phyloP scores from a whole-genome alignment of 2,329 filamentous ascomycete genomes.

The Escovopsis sp. region DNA sequence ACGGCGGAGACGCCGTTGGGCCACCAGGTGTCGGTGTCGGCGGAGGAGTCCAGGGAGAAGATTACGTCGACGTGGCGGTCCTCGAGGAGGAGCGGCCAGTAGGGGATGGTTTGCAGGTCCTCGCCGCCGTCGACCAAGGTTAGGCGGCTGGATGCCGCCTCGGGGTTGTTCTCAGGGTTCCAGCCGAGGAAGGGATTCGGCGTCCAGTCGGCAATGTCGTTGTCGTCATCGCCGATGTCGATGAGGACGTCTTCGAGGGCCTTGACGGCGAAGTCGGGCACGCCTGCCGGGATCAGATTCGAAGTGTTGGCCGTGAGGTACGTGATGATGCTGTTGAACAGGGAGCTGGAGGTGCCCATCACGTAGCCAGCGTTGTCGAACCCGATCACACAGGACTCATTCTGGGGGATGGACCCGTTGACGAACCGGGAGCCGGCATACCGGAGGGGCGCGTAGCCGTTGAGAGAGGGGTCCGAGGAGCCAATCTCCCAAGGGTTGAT shows the following conservation, averaged over 20 bases:
- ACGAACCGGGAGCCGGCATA: constrained; percentile 46
- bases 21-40: constrained; percentile 42
- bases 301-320: constrained; percentile 40
- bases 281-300: constrained; percentile 34
- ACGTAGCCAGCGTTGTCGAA: constrained; percentile 70
- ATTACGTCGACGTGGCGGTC: constrained; percentile 43
- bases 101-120: constrained; percentile 65
- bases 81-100: constrained; percentile 44
- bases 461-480: constrained; percentile 42
- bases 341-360: constrained; percentile 66
- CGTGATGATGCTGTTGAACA: constrained; percentile 62
- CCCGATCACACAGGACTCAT: constrained; percentile 37
- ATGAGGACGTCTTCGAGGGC: constrained; percentile 34
- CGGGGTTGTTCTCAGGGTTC: constrained; percentile 28
- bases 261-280: constrained; percentile 26
- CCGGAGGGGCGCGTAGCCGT: constrained; percentile 41
- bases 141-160: constrained; percentile 33
- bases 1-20: constrained; percentile 45
- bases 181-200: constrained; percentile 45
- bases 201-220: constrained; percentile 61
- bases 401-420: constrained; percentile 29
- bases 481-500: constrained; percentile 53
- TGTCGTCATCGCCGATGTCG: constrained; percentile 39
- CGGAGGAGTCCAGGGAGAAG: constrained; percentile 48
- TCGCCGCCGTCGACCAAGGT: constrained; percentile 71